Conservation (phyloP, 169 alveolate species). For the Neospora caninum region DNA sequence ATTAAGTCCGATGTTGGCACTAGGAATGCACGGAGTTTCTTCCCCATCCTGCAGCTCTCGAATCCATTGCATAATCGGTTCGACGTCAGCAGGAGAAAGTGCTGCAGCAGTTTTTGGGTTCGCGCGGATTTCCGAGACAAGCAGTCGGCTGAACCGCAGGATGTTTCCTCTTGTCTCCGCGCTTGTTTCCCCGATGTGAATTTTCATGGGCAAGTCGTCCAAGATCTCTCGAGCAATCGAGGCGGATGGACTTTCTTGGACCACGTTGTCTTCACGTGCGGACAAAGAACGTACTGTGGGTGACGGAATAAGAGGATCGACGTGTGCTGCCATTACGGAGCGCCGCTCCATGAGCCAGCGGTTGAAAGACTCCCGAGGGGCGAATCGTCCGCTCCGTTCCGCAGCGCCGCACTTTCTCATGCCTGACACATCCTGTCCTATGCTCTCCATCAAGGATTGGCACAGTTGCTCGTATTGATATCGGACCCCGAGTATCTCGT, state of each 20-base stretch:
- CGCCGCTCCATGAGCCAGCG: constrained; percentile 38
- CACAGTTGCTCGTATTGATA: background rate
- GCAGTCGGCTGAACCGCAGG: background rate
- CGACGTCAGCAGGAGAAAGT: background rate
- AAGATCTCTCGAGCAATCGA: constrained; percentile 4
- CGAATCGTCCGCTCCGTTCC: background rate
- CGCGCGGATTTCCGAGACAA: background rate
- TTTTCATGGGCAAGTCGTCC: constrained; percentile 27
- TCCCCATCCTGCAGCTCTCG: background rate
- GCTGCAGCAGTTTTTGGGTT: background rate
- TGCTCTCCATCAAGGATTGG: background rate
- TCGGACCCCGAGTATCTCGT: background rate
- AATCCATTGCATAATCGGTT: background rate
- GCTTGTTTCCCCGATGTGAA: background rate
- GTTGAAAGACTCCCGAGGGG: constrained; percentile 46
- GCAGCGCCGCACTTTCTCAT: background rate
- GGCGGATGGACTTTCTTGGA: background rate
- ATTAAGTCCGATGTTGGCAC: background rate
- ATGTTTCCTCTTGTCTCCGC: background rate
- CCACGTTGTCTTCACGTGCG: background rate
- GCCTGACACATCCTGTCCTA: background rate
- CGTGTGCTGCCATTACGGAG: background rate
- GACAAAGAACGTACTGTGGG: background rate
- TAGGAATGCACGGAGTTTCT: background rate
- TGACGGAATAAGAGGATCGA: constrained; percentile 11